These are phyloP conservation scores for Lactuca sativa DNA, from an alignment of 129 eudicot species.

Conservation along the genomic window DNA sequence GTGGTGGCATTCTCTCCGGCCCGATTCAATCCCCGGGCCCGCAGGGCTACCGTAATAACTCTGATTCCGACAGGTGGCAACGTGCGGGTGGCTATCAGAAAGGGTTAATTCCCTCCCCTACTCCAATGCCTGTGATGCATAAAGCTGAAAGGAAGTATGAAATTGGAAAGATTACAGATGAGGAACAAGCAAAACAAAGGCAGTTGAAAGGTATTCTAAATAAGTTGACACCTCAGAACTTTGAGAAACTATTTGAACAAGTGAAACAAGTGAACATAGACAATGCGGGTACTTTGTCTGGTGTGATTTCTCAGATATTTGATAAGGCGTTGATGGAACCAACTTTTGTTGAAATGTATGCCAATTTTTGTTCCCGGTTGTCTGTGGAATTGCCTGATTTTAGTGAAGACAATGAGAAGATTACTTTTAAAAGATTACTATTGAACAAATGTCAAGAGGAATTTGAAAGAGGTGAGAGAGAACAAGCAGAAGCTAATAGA, in stretches of 20 bases:
- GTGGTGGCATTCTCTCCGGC: slow-evolving; percentile 68
- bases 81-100: slow-evolving; percentile 60
- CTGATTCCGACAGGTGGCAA: slow-evolving; percentile 85
- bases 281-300: slow-evolving; percentile 57
- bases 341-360: slow-evolving; percentile 95
- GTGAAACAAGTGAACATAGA: slow-evolving; percentile 83
- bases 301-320: slow-evolving; percentile 74
- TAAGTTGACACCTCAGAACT: slow-evolving; percentile 93
- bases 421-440: slow-evolving; percentile 78
- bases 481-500: slow-evolving; percentile 78
- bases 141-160: slow-evolving; percentile 84
- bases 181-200: slow-evolving; percentile 83
- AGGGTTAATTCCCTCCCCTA: slow-evolving; percentile 79
- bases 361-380: slow-evolving; percentile 70
- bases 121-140: slow-evolving; percentile 70
- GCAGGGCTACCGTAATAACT: slow-evolving; percentile 57
- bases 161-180: slow-evolving; percentile 80
- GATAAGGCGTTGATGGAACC: slow-evolving; percentile 96
- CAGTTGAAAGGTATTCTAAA: slow-evolving; percentile 71
- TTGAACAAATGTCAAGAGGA: slow-evolving; percentile 91
- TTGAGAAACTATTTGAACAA: slow-evolving; percentile 90
- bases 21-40: slow-evolving; percentile 66
- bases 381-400: slow-evolving; percentile 81
- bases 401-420: slow-evolving; percentile 63
- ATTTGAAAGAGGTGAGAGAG: slow-evolving; percentile 90